These are phyloP conservation scores for Microstroma glucosiphilum DNA, from an alignment of 1,284 basidiomycete species.

Conservation along the genomic window DNA sequence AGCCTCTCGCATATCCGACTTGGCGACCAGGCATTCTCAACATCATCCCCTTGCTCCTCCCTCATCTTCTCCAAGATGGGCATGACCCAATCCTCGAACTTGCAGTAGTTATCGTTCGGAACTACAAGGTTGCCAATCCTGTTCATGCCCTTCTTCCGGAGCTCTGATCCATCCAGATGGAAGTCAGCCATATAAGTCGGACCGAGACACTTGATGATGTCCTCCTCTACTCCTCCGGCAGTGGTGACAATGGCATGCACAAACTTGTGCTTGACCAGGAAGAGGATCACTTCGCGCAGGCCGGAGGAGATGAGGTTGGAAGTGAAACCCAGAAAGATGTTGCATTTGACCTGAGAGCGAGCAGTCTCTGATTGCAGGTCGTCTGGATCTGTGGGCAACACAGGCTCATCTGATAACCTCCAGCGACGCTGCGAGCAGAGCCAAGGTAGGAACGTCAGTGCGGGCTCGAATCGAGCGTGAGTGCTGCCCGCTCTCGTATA, in stretches of 20 bases:
- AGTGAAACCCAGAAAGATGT: slow-evolving; percentile 93
- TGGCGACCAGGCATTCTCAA: slow-evolving; percentile 69
- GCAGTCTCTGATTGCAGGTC: slow-evolving; percentile 55
- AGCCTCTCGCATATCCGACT: slow-evolving; percentile 83
- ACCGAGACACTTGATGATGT: slow-evolving; percentile 97
- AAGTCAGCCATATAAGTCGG: slow-evolving; percentile 86
- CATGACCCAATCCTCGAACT: slow-evolving; percentile 97
- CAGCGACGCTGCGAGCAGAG: slow-evolving; percentile 26
- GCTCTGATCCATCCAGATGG: slow-evolving; percentile 77
- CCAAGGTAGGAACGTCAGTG: not conserved
- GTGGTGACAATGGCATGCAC: slow-evolving; percentile 89
- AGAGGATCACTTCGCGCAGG: slow-evolving; percentile 81
- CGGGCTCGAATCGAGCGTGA: not conserved
- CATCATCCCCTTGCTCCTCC: slow-evolving; percentile 72
- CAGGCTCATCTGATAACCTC: slow-evolving; percentile 26
- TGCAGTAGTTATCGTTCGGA: slow-evolving; percentile 98
- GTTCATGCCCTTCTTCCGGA: slow-evolving; percentile 82
- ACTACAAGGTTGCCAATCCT: slow-evolving; percentile 96
- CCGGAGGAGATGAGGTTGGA: slow-evolving; percentile 98
- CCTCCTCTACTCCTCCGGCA: slow-evolving; percentile 96
- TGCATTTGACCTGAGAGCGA: slow-evolving; percentile 67
- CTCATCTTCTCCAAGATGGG: slow-evolving; percentile 90
- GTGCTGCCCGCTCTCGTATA: not conserved
- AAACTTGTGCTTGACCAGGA: slow-evolving; percentile 89
- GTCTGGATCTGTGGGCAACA: slow-evolving; percentile 23